These are phyloP conservation scores for Hemisphaericaspora nanyangensis DNA, from an alignment of 805 yeast species.

Conservation along the genomic window DNA sequence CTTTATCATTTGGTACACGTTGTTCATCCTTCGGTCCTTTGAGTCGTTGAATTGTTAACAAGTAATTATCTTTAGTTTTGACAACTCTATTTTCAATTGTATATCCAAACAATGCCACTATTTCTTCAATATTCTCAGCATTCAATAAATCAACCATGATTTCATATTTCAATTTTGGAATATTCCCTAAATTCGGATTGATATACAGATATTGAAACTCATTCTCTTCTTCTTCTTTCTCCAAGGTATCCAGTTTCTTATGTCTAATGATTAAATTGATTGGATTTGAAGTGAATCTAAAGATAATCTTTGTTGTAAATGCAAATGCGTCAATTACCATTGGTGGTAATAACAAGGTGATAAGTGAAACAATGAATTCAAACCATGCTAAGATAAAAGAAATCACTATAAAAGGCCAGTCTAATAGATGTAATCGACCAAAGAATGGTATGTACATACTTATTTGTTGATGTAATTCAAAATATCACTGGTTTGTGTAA, in stretches of 20 bases:
- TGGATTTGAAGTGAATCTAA: slow-evolving; percentile 25
- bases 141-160: slow-evolving; percentile 37
- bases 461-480: neutral
- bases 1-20: slow-evolving; percentile 24
- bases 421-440: slow-evolving; percentile 44
- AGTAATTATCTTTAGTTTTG: slow-evolving; percentile 70
- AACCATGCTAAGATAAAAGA: slow-evolving; percentile 47
- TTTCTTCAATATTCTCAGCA: slow-evolving; percentile 55
- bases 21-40: slow-evolving; percentile 14
- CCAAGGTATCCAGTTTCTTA: slow-evolving; percentile 4
- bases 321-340: slow-evolving; percentile 36
- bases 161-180: slow-evolving; percentile 19
- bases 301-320: slow-evolving; percentile 21
- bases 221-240: slow-evolving; percentile 4
- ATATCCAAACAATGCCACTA: slow-evolving; percentile 68
- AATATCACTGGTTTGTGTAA: neutral
- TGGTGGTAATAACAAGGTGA: slow-evolving; percentile 45
- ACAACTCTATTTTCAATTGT: slow-evolving; percentile 73
- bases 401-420: slow-evolving; percentile 45
- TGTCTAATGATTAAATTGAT: slow-evolving; percentile 16
- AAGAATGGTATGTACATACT: slow-evolving; percentile 38
- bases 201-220: slow-evolving; percentile 22
- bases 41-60: slow-evolving; percentile 72
- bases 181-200: slow-evolving; percentile 12
- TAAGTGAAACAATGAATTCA: slow-evolving; percentile 43